These are phyloP conservation scores for Phaeolepiota aurea DNA, from an alignment of 768 basidiomycete species.

Conservation along the genomic window DNA sequence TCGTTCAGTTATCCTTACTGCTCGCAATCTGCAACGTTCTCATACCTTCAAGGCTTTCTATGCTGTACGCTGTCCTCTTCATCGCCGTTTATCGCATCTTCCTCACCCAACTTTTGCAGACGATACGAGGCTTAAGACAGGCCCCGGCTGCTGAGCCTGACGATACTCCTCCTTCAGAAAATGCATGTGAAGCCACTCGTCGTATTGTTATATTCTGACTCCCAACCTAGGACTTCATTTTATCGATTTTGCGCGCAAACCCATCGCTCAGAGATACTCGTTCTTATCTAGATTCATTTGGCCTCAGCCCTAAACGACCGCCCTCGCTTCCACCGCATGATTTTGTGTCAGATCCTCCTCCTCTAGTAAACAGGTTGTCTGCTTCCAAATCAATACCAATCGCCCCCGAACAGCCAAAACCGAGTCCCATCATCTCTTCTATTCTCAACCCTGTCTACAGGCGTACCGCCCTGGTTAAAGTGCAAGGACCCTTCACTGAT, in stretches of 20 bases:
- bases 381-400: constrained; percentile 25
- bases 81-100: constrained; percentile 4
- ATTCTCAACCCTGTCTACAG: constrained; percentile 78
- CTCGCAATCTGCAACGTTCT: constrained; percentile 24
- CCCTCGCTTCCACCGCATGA: constrained; percentile 16
- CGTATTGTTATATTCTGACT: constrained; percentile 2
- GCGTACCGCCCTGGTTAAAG: constrained; percentile 90
- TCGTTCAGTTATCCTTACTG: constrained; percentile 20
- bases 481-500: constrained; percentile 94
- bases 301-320: constrained; percentile 44
- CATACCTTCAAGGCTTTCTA: constrained; percentile 44
- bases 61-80: constrained; percentile 34
- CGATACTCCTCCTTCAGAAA: constrained; percentile 35
- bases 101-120: constrained; percentile 20
- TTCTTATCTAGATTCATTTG: constrained; percentile 89
- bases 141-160: constrained; percentile 25
- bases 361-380: constrained; percentile 15
- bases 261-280: constrained; percentile 88
- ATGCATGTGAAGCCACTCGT: constrained; percentile 34
- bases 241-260: constrained; percentile 88
- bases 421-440: constrained; percentile 55
- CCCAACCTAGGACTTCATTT: constrained; percentile 76
- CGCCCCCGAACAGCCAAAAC: constrained; percentile 25
- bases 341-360: constrained; percentile 16
- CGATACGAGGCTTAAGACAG: constrained; percentile 28